Evolutionary conservation across 2,329 filamentous ascomycete species (phyloP).

Genomic region (Anthostomella pinea): DNA sequence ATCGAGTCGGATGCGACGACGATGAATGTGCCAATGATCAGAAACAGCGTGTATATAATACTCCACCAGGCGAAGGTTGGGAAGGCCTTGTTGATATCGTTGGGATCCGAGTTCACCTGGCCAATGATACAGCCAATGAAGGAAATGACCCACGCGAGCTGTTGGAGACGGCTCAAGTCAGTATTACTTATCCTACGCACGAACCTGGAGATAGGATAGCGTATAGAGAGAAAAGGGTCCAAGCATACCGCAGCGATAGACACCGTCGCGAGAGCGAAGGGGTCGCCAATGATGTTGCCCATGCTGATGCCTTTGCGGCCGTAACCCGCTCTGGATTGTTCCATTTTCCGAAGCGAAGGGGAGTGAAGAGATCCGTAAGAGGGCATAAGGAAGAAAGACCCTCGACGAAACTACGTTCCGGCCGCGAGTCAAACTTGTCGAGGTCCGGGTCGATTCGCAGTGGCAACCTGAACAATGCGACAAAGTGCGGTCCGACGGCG

Average conservation of each 20-base stretch:
- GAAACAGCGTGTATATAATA: conserved; percentile 78
- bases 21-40: conserved; percentile 75
- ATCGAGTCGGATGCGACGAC: conserved; percentile 82
- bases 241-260: conserved; percentile 77
- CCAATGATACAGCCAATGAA: conserved; percentile 84
- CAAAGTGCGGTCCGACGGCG: conserved; percentile 10
- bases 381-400: conserved; percentile 59
- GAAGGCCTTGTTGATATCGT: conserved; percentile 44
- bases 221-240: conserved; percentile 14
- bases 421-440: conserved; percentile 7
- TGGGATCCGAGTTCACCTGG: conserved; percentile 46
- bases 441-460: not conserved
- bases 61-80: conserved; percentile 94
- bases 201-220: not conserved
- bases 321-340: conserved; percentile 60
- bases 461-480: conserved; percentile 11
- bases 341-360: conserved; percentile 78
- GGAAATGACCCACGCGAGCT: conserved; percentile 94
- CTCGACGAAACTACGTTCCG: conserved; percentile 13
- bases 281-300: conserved; percentile 92
- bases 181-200: conserved; percentile 10
- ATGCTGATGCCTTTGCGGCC: conserved; percentile 63
- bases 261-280: conserved; percentile 90
- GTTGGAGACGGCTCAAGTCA: conserved; percentile 21
- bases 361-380: conserved; percentile 70